A percentile compares a stretch with the other conserved stretches of the same genome.
phyloP scores from a whole-genome alignment of 1,139 yeast genomes.

The Kodamaea arcana region DNA sequence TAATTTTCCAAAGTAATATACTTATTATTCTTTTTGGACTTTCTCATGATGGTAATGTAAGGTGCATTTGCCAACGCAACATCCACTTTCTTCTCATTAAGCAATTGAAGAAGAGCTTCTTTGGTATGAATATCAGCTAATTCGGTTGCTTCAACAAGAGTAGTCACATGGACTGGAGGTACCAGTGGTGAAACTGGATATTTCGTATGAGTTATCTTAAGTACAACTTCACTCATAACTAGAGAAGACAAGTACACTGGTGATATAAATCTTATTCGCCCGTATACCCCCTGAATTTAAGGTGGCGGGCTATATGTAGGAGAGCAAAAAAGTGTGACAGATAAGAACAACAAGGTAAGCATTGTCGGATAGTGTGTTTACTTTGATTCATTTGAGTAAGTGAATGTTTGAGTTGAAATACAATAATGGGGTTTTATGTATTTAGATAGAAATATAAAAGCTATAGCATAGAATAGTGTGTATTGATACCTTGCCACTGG shows the following conservation, averaged over 20 bases:
- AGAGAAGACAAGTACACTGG: too few relatives aligned
- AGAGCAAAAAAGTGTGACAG: background rate
- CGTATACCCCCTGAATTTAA: background rate
- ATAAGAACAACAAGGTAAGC: too few relatives aligned
- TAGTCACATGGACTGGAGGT: constrained; percentile 3
- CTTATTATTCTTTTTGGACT: constrained; percentile 40
- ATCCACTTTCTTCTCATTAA: constrained; percentile 8
- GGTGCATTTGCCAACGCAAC: constrained; percentile 7
- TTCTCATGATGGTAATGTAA: constrained; percentile 20
- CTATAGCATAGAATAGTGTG: too few relatives aligned
- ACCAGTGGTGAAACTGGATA: constrained; percentile 4
- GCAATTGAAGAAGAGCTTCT: constrained; percentile 10
- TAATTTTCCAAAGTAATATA: constrained; percentile 36
- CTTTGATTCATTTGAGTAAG: too few relatives aligned
- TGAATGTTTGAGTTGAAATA: too few relatives aligned
- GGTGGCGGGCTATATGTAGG: background rate
- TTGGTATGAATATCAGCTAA: constrained; percentile 10
- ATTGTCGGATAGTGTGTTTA: too few relatives aligned
- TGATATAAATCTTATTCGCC: too few relatives aligned
- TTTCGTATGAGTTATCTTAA: constrained; percentile 11
- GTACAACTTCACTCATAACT: constrained; percentile 4
- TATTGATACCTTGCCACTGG: too few relatives aligned
- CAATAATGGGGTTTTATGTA: too few relatives aligned
- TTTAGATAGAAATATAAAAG: too few relatives aligned
- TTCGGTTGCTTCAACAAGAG: constrained; percentile 5